Evolutionary conservation across 768 basidiomycete species (phyloP).

Genomic region (Tylopilus plumbeoviolaceoides): DNA sequence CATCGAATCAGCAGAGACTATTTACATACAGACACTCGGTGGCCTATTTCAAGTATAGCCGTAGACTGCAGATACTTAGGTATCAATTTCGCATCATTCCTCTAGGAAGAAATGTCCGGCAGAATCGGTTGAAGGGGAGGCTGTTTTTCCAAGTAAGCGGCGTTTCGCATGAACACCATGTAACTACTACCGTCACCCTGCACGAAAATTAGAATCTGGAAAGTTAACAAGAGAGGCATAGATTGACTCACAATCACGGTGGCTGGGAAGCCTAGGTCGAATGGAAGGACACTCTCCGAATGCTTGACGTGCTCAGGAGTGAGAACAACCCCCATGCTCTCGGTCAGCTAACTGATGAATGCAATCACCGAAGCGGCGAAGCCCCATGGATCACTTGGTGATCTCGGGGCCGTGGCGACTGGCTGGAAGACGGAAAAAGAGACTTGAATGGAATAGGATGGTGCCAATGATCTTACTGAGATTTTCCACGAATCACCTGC

Average conservation of each 20-base stretch:
- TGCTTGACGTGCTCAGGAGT: conserved; percentile 35
- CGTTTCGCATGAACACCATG: not conserved
- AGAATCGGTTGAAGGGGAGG: not conserved
- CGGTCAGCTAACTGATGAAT: too few relatives aligned
- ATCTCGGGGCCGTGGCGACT: too few relatives aligned
- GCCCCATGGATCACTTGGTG: too few relatives aligned
- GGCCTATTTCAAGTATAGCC: not conserved
- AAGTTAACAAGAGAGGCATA: not conserved
- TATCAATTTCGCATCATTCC: too few relatives aligned
- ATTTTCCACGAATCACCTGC: too few relatives aligned
- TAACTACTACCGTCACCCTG: not conserved
- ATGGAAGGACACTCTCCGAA: conserved; percentile 35
- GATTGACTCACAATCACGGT: not conserved
- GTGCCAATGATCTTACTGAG: too few relatives aligned
- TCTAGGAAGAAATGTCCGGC: not conserved
- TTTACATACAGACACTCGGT: not conserved
- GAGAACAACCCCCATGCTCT: conserved; percentile 38
- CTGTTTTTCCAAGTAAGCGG: not conserved
- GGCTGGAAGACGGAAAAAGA: too few relatives aligned
- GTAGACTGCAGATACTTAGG: too few relatives aligned
- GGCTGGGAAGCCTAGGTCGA: conserved; percentile 39
- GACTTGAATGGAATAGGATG: too few relatives aligned
- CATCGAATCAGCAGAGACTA: not conserved
- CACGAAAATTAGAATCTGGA: not conserved
- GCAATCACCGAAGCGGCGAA: too few relatives aligned